Conservation (phyloP, 2,329 filamentous ascomycete species). For the Colletotrichum lupini region DNA sequence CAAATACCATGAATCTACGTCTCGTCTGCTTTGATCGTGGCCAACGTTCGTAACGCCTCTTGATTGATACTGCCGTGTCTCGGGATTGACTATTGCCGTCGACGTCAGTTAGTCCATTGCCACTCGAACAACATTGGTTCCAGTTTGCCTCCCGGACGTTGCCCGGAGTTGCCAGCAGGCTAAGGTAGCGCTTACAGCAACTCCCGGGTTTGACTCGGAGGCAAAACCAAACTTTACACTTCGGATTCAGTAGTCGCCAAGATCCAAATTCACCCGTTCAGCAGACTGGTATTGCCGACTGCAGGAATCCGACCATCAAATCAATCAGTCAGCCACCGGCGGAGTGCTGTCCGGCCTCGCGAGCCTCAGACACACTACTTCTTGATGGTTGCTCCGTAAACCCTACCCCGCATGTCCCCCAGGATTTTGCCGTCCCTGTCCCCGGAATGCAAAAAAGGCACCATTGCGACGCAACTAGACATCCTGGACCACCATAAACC, state of each 20-base stretch:
- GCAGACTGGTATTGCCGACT: not conserved
- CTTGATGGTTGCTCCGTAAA: not conserved
- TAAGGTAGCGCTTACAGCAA: not conserved
- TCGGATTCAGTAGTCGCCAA: not conserved
- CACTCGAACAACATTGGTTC: not conserved
- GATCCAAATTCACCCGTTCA: not conserved
- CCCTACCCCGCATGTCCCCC: slow-evolving; percentile 22
- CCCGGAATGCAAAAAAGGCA: not conserved
- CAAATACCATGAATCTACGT: not conserved
- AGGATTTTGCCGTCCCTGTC: not conserved
- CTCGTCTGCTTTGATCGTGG: not conserved
- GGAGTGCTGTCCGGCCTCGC: not conserved
- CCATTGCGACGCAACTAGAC: not conserved
- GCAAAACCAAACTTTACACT: not conserved
- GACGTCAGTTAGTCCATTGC: not conserved
- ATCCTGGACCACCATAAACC: not conserved
- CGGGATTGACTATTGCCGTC: not conserved
- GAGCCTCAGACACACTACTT: slow-evolving; percentile 1
- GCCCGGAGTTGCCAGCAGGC: not conserved
- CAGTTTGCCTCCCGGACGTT: not conserved
- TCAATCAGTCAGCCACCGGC: not conserved
- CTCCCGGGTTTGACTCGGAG: not conserved
- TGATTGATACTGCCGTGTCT: not conserved
- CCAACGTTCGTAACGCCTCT: too few relatives aligned
- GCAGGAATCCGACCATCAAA: not conserved